These are phyloP conservation scores for Tothia fuscella DNA, from an alignment of 2,329 filamentous ascomycete genomes.

Conservation along the genomic window DNA sequence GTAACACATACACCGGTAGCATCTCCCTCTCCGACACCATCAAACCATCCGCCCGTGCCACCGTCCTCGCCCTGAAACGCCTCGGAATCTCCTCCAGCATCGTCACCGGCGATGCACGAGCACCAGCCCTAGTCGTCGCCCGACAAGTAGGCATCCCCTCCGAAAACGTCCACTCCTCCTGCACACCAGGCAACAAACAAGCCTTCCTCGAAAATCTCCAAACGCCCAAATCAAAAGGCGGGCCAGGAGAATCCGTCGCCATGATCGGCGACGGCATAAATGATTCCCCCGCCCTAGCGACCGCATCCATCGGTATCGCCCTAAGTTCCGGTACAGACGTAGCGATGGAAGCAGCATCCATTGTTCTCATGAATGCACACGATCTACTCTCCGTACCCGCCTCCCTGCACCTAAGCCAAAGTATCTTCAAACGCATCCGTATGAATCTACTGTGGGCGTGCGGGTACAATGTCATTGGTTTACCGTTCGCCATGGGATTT, in stretches of 20 bases:
- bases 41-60: conserved; percentile 72
- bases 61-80: conserved; percentile 67
- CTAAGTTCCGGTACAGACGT: conserved; percentile 90
- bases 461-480: conserved; percentile 78
- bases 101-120: conserved; percentile 82
- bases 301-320: conserved; percentile 84
- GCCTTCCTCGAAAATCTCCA: conserved; percentile 70
- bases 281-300: conserved; percentile 88
- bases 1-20: conserved; percentile 67
- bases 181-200: conserved; percentile 85
- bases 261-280: conserved; percentile 99
- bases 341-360: conserved; percentile 91
- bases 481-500: conserved; percentile 94
- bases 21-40: conserved; percentile 81
- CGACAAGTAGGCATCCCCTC: conserved; percentile 66
- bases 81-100: conserved; percentile 84
- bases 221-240: conserved; percentile 24
- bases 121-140: conserved; percentile 76
- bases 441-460: conserved; percentile 88
- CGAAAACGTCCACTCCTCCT: conserved; percentile 71
- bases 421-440: conserved; percentile 88
- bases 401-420: conserved; percentile 65
- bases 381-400: conserved; percentile 90
- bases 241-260: conserved; percentile 61
- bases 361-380: conserved; percentile 83